Conservation (phyloP, 2,329 filamentous ascomycete species). For the Sclerotinia trifoliorum region DNA sequence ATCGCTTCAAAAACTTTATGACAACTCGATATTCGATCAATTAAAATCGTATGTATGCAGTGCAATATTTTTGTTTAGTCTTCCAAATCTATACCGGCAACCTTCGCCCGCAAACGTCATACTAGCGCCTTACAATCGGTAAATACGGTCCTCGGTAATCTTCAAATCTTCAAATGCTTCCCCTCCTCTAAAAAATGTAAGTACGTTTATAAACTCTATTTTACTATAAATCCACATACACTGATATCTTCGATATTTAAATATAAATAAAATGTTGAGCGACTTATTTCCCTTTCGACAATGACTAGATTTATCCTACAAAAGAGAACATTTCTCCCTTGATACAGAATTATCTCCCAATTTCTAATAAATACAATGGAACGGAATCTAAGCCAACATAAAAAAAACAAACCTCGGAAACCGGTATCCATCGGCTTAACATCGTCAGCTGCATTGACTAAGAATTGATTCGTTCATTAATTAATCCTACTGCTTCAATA, state of each 20-base stretch:
- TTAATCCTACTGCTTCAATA: too few species aligned
- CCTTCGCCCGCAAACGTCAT: slow-evolving; percentile 16
- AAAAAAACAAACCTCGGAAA: neutral
- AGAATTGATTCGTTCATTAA: neutral
- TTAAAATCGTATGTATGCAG: neutral
- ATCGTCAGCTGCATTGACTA: neutral
- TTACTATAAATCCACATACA: neutral
- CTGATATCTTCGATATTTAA: too few species aligned
- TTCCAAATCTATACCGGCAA: neutral
- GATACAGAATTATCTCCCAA: neutral
- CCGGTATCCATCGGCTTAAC: slow-evolving; percentile 17
- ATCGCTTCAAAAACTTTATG: neutral
- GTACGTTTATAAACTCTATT: neutral
- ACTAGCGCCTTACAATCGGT: slow-evolving; percentile 13
- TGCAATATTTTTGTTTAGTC: neutral
- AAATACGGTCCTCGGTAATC: slow-evolving; percentile 2
- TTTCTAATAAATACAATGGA: neutral
- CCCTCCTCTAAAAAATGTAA: neutral
- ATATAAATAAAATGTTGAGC: too few species aligned
- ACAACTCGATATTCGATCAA: neutral
- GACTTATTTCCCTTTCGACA: too few species aligned
- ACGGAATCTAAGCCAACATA: too few species aligned
- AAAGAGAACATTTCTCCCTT: neutral
- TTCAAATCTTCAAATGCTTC: too few species aligned
- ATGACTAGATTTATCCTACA: neutral